Base-by-base conservation (phyloP, 2,329 filamentous ascomycete species). In the Coniochaeta prunicola region DNA sequence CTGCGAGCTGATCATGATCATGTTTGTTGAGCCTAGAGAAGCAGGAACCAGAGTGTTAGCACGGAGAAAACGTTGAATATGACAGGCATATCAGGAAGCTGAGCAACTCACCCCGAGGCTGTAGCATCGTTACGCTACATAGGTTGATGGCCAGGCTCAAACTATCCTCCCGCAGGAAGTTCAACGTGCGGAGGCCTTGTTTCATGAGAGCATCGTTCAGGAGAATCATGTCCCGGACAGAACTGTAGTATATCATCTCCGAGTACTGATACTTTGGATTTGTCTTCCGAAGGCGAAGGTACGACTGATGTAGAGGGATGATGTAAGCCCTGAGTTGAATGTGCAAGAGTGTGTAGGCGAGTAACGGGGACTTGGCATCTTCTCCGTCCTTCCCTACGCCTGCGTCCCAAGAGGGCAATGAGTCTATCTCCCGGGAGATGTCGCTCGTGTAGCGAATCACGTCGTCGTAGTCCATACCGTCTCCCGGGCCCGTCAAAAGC, bases 201-300 rank as follows among this genome's bases (percentile, higher is more conserved):
- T 85, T 79, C 59, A 80, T 80, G 33, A 86, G 76, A 64, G 81
- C 82, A 67, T 85, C 81, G 66, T 85, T 81, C 61, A 86, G 75
- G n/a, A 85, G 73, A 1, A 86, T 81, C 64, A 86, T 82, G 62
- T 86, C 83, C 34, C 83, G 77, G 1, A 83, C 82, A 0, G 82
- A 81, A 58, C 83, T 85, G 70, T 85, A 85, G 73, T 85, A 86
- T 54, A 85, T 80, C 59, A 84, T 82, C 63, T 86, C 83, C 1
- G 83, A 84, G 65, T 83, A 82, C 64, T 85, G 83, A 66, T 84
- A 85, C 63, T 83, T 83, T 59, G 82, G 82, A 69, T 84, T 83
- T 61, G 77, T 75, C 70, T 81, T 81, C 63, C 82, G 79, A 57
- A 84, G 76, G 65, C 83, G 83, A 31, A 86, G 74, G 66, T 82